These are phyloP conservation scores for Cylindrotheca fusiformis DNA, from an alignment of 108 stramenopile species.

Conservation along the genomic window DNA sequence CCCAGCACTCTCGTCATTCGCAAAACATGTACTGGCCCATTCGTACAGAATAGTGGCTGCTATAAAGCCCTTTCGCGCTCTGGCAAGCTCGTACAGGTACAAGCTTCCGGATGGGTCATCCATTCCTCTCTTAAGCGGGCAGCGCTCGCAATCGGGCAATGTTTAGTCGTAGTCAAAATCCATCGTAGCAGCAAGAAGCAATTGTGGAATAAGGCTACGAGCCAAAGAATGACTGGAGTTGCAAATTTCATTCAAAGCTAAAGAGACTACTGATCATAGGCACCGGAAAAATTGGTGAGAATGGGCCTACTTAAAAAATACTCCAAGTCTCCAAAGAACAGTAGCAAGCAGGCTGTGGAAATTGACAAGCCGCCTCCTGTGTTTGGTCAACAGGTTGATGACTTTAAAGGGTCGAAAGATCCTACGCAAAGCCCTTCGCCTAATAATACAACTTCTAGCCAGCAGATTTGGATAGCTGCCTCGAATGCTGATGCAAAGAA, in stretches of 20 bases:
- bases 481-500: slow-evolving; percentile 10
- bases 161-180: too few species aligned
- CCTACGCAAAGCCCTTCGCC: not conserved
- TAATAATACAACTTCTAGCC: slow-evolving; percentile 10
- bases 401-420: not conserved
- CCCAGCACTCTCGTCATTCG: too few species aligned
- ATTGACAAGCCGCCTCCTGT: not conserved
- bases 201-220: not conserved
- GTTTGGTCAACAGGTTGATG: not conserved
- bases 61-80: too few species aligned
- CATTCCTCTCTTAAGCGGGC: too few species aligned
- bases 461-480: slow-evolving; percentile 14
- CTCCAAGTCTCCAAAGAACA: not conserved
- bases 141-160: too few species aligned
- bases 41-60: too few species aligned
- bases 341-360: not conserved
- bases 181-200: too few species aligned
- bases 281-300: not conserved
- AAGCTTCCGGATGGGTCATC: not conserved
- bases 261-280: too few species aligned
- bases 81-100: too few species aligned
- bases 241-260: too few species aligned
- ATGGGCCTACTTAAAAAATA: not conserved
- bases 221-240: not conserved
- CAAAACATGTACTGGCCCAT: too few species aligned